These are phyloP conservation scores for Selenicereus undatus DNA, from an alignment of 148 eudicot species.

Conservation along the genomic window DNA sequence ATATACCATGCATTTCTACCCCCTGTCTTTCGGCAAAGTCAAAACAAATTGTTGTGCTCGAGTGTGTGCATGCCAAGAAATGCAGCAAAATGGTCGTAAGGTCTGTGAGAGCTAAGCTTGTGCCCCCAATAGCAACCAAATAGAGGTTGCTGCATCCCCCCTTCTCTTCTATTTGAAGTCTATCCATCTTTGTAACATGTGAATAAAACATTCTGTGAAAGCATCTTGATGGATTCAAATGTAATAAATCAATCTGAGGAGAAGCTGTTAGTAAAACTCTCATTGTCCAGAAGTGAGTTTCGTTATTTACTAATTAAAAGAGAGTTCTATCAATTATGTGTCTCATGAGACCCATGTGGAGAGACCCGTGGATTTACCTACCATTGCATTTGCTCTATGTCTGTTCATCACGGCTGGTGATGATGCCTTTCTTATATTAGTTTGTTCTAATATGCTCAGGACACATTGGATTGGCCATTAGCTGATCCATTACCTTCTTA, in stretches of 20 bases:
- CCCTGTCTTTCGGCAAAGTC: neutral
- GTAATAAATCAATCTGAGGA: neutral
- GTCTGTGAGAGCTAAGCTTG: neutral
- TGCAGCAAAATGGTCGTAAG: neutral
- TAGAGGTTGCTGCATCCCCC: neutral
- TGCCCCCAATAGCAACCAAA: neutral
- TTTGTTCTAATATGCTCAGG: slow-evolving; percentile 40
- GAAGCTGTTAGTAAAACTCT: neutral
- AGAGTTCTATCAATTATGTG: neutral
- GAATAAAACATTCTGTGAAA: neutral
- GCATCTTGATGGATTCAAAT: neutral
- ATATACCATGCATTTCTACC: neutral
- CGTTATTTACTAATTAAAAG: neutral
- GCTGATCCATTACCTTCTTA: slow-evolving; percentile 89
- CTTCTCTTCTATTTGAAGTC: neutral
- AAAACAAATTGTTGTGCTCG: neutral
- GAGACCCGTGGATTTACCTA: neutral
- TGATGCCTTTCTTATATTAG: slow-evolving; percentile 9
- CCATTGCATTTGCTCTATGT: neutral
- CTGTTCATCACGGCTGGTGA: neutral
- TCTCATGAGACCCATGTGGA: neutral
- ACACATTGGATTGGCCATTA: slow-evolving; percentile 72
- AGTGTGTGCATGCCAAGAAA: neutral
- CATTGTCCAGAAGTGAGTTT: neutral
- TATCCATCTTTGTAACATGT: neutral